Base-by-base conservation (phyloP, 177 flowering plant species). In the Vitis hybrid region DNA sequence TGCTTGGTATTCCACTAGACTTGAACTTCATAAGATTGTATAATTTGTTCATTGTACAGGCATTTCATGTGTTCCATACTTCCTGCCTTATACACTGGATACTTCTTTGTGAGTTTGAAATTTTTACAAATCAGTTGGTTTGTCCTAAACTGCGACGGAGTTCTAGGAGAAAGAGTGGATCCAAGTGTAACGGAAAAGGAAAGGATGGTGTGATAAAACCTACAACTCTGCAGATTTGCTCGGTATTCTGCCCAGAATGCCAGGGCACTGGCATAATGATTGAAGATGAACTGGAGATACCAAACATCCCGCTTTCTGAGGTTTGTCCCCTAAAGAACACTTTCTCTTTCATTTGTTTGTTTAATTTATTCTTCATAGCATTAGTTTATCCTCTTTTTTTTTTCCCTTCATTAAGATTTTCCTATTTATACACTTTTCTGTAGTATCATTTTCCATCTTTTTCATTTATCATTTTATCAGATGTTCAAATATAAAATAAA, bases 11-110 rank as follows among this genome's bases (percentile, higher is more conserved):
- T 7, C 48, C 55, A 26, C 32, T 18, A 15, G 2, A 34, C 11
- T 54, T 48, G 45, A 39, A 39, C 55, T 30, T 26, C 30, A 34
- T 69, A 66, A 54, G 18, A 32, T 60, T 45, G 11, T 52, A 12
- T 72, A 14, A 45, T 34, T 66, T 56, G 39, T 19, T 34, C 60
- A n/a, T 39, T 26, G 1, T 85, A 84, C 81, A 95, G 99, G 93
- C 91, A 72, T 96, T 90, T 80, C 99, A 96, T 75, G 77, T 93
- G 21, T 96, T 83, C 71, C 99, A 96, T 65, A 73, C 76, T 13
- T 96, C 99, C 18, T 96, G 99, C 80, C 92, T 96, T 65, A 75
- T 93, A 73, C 97, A 93, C 70, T 96, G 99, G 99, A 75, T 93
- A 68, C 91, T 96, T 66, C 77, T 88, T 0, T 92, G 91, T 69